Conservation (phyloP, 2,329 filamentous ascomycete species). For the Fusarium tupiense region DNA sequence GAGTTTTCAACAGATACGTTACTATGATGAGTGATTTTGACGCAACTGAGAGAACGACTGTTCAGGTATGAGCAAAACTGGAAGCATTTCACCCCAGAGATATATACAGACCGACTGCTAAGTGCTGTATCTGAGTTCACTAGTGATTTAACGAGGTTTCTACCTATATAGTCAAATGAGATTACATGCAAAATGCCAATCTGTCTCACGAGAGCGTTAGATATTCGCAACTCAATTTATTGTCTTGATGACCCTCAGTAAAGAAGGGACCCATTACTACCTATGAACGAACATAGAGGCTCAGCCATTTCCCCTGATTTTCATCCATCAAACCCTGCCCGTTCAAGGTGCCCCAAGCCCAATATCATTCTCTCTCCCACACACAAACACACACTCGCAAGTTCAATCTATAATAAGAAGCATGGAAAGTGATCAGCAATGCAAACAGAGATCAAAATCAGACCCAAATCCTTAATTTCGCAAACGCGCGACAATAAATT, state of each 20-base stretch:
- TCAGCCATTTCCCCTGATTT: not conserved
- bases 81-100: not conserved
- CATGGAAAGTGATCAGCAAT: not conserved
- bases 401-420: not conserved
- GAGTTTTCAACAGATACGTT: not conserved
- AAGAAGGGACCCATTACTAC: not conserved
- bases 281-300: not conserved
- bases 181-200: not conserved
- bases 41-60: not conserved
- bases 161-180: not conserved
- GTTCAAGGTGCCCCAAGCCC: not conserved
- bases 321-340: not conserved
- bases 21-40: not conserved
- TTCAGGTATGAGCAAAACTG: not conserved
- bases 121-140: not conserved
- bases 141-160: not conserved
- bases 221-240: not conserved
- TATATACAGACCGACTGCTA: too few species aligned
- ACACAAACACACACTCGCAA: not conserved
- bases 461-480: constrained; percentile 29
- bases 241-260: not conserved
- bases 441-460: constrained; percentile 8
- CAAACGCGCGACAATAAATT: constrained; percentile 28
- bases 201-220: not conserved
- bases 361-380: not conserved